These are phyloP conservation scores for Nannizziopsis barbatae DNA, from an alignment of 2,329 filamentous ascomycete species.

Conservation along the genomic window DNA sequence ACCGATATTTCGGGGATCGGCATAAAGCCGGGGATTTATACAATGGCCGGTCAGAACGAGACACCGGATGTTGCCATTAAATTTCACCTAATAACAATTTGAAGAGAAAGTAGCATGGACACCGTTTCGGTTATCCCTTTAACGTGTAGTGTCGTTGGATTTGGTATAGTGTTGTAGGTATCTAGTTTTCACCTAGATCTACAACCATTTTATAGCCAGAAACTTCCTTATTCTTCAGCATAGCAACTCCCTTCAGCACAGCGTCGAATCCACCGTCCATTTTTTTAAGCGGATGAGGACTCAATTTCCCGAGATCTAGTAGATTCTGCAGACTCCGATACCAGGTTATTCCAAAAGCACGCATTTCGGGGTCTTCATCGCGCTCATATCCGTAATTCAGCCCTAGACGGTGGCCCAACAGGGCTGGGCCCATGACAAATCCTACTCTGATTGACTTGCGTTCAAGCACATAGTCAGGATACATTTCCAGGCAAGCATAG, in stretches of 20 bases:
- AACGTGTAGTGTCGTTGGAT: too few species aligned
- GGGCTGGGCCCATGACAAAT: slow-evolving; percentile 15
- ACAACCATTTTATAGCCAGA: slow-evolving; percentile 1
- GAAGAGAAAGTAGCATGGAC: too few species aligned
- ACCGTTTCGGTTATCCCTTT: too few species aligned
- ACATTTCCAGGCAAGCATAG: slow-evolving; percentile 18
- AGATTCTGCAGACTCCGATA: slow-evolving; percentile 2
- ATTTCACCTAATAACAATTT: too few species aligned
- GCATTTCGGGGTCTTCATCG: slow-evolving; percentile 7
- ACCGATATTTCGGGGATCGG: too few species aligned
- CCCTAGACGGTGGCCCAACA: slow-evolving; percentile 15
- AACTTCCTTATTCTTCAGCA: background rate
- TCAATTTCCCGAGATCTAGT: slow-evolving; percentile 5
- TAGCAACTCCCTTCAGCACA: background rate
- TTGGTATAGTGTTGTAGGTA: too few species aligned
- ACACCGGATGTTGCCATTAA: too few species aligned
- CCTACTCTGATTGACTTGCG: slow-evolving; percentile 11
- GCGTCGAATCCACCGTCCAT: background rate
- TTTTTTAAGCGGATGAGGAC: slow-evolving; percentile 3
- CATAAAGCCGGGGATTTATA: too few species aligned
- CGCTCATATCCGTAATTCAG: slow-evolving; percentile 10
- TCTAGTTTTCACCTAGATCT: too few species aligned
- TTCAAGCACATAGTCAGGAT: background rate
- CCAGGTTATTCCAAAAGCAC: background rate
- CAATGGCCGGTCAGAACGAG: too few species aligned